Conservation (phyloP, 441 rosid genomes). For the Croton laevigatus region DNA sequence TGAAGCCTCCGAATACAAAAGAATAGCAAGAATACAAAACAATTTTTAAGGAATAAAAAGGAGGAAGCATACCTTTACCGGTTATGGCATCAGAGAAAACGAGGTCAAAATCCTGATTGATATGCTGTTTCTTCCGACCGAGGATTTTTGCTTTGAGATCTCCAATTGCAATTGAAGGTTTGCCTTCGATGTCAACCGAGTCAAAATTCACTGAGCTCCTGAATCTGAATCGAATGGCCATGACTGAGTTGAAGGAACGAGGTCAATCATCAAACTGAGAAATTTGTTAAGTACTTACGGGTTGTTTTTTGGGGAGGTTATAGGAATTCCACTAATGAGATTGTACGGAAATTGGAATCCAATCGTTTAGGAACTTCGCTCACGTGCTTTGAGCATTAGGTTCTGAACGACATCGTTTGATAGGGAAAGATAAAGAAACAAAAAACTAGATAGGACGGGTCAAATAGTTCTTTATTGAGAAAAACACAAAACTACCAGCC, state of each 20-base stretch:
- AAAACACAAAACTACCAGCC: too few relatives aligned
- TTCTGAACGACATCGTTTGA: too few relatives aligned
- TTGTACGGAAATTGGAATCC: too few relatives aligned
- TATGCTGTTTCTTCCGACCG: slow-evolving; percentile 34
- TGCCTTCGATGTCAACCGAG: slow-evolving; percentile 41
- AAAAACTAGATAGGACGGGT: too few relatives aligned
- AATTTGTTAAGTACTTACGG: neutral
- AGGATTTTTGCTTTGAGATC: slow-evolving; percentile 49
- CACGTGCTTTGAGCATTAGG: too few relatives aligned
- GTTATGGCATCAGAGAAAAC: slow-evolving; percentile 41
- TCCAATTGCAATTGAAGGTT: slow-evolving; percentile 37
- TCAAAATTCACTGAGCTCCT: slow-evolving; percentile 45
- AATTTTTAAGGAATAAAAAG: neutral
- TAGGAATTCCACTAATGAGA: too few relatives aligned
- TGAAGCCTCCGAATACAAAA: neutral
- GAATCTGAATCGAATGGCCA: slow-evolving; percentile 53
- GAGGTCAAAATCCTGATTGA: slow-evolving; percentile 46
- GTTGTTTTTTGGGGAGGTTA: too few relatives aligned
- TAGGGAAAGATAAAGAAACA: too few relatives aligned
- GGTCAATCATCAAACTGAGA: slow-evolving; percentile 2
- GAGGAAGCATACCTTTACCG: slow-evolving; percentile 38
- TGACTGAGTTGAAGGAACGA: slow-evolving; percentile 25
- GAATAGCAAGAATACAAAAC: neutral
- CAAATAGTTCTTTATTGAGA: too few relatives aligned
- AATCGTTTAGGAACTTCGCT: too few relatives aligned